phyloP scores from a whole-genome alignment of 2,329 filamentous ascomycete species.

The Remersonia thermophila region DNA sequence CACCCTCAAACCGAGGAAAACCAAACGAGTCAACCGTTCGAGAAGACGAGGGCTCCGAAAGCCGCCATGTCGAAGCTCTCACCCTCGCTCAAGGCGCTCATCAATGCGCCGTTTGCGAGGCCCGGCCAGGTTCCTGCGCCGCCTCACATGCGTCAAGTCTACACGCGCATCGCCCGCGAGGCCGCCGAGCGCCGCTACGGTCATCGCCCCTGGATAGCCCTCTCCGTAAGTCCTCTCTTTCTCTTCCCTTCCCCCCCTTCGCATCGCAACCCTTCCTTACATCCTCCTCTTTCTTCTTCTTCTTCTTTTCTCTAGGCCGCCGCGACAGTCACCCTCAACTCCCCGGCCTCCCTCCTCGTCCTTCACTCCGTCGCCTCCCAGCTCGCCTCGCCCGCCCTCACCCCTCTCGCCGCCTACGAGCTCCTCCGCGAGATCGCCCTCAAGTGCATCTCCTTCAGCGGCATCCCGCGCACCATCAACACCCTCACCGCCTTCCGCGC shows the following conservation, averaged over 20 bases:
- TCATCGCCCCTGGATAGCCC: conserved; percentile 50
- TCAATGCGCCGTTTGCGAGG: conserved; percentile 56
- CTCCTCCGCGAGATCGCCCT: conserved; percentile 64
- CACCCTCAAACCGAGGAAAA: background rate
- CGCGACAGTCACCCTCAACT: conserved; percentile 77
- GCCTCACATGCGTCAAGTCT: conserved; percentile 49
- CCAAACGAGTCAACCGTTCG: background rate
- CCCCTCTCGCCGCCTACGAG: conserved; percentile 44
- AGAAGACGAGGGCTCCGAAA: conserved; percentile 1
- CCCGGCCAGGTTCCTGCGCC: conserved; percentile 55
- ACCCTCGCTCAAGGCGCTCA: conserved; percentile 56
- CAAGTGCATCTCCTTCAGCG: conserved; percentile 71
- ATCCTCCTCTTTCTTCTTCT: too few relatives aligned
- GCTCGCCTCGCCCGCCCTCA: conserved; percentile 9
- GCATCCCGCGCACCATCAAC: conserved; percentile 76
- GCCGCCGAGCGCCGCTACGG: conserved; percentile 51
- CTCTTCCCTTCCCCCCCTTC: background rate
- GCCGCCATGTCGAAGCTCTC: conserved; percentile 59
- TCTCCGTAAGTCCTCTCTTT: conserved; percentile 33
- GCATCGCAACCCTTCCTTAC: background rate
- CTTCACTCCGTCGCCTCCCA: conserved; percentile 43
- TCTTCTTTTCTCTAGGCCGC: conserved; percentile 59
- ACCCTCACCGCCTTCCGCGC: conserved; percentile 51
- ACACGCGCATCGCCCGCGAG: conserved; percentile 49
- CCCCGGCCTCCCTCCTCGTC: conserved; percentile 57